Conservation (phyloP, 306 rosid genomes). For the Prunus dulcis region DNA sequence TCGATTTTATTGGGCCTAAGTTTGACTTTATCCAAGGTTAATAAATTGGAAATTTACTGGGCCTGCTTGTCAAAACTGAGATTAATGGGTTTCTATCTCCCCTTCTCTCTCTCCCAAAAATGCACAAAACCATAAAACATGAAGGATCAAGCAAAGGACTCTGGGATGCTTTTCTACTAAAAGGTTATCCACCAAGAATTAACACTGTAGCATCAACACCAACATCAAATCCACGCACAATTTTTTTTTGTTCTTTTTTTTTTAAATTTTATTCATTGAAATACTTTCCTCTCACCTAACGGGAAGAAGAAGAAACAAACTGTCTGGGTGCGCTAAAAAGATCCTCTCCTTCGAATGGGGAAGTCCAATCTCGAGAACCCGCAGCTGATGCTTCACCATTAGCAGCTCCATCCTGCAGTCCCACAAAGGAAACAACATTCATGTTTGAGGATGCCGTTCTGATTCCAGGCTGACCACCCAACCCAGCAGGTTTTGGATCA, state of each 20-base stretch:
- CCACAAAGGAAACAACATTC: conserved; percentile 45
- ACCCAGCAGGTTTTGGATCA: conserved; percentile 57
- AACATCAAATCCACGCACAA: conserved; percentile 59
- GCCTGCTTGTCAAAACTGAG: too few relatives aligned
- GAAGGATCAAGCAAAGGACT: conserved; percentile 24
- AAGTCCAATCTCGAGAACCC: conserved; percentile 84
- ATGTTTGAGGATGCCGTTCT: conserved; percentile 57
- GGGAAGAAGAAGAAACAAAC: conserved; percentile 89
- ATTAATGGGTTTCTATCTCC: background rate
- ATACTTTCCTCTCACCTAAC: conserved; percentile 48
- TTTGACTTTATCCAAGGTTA: too few relatives aligned
- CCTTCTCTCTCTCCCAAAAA: background rate
- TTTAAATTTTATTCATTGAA: conserved; percentile 47
- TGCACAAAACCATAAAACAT: background rate
- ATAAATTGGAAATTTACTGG: background rate
- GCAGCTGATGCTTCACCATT: conserved; percentile 51
- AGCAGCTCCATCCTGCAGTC: conserved; percentile 68
- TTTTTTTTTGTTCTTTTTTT: conserved; percentile 22
- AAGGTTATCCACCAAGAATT: conserved; percentile 49
- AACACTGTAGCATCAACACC: conserved; percentile 59
- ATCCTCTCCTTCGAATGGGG: conserved; percentile 97
- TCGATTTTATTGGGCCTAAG: too few relatives aligned
- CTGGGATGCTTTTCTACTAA: conserved; percentile 33
- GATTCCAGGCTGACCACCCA: conserved; percentile 50
- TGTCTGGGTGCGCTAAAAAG: conserved; percentile 91